Base-by-base conservation (phyloP, 305 asterid species). In the Fraxinus sp. region DNA sequence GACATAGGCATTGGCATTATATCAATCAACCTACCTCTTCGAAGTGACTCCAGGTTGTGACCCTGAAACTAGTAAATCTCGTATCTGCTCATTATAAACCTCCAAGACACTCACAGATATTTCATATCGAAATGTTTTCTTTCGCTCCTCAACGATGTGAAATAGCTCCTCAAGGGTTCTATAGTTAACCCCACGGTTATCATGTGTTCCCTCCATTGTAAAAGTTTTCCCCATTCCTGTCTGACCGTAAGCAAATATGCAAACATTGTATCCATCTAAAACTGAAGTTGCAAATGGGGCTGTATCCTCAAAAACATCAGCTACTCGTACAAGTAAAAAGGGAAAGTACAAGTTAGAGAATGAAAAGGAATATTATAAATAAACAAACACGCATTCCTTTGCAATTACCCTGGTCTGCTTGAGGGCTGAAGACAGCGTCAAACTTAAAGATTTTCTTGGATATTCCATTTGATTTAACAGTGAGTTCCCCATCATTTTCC, bases 221-320 rank as follows among this genome's bases (percentile, higher is more conserved):
- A 91, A 96, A 32, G 99, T 96, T 83, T 96, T 96, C 70, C 99
- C 99, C 0, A 96, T 93, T 80, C 98, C 99, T 0, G 99, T 96
- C 90, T 96, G 99, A 0, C 99, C 99, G 64, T 94, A 96, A 59
- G 99, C 99, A 87, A 96, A 94, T 79, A 96, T 89, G 88, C 98
- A 96, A 13, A 90, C 98, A 68, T 93, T 91, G 86, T 91, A 94
- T 81, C 99, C 99, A 83, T 96, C 99, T 39, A 96, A 89, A 86
- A 94, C 99, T 14, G 98, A 94, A 82, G 90, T 89, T 57, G 94
- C 99, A 72, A 96, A 90, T 24, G 97, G 97, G 7, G 97, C 93
- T 37, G 98, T 93, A 82, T 94, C 99, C 92, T 90, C 97, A 82
- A 94, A 96, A 74, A 96, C 97, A 76, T 90, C 97, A 88, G 80